Conservation (phyloP, 2,329 filamentous ascomycete species). For the Cladosporium cucumerinum region DNA sequence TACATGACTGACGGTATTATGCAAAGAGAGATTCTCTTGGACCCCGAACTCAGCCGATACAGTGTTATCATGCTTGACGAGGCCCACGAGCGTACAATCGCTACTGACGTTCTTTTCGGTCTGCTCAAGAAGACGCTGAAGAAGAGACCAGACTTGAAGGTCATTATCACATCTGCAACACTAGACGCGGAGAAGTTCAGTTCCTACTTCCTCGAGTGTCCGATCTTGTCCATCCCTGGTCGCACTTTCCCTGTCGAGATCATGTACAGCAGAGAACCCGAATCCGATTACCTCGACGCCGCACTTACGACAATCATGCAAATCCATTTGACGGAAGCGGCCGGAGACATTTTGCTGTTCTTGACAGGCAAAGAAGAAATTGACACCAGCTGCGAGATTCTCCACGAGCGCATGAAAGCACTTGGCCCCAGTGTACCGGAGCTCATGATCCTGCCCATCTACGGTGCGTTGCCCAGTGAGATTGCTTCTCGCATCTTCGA, state of each 20-base stretch:
- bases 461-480: slow-evolving; percentile 86
- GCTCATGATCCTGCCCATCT: slow-evolving; percentile 90
- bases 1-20: slow-evolving; percentile 99
- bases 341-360: slow-evolving; percentile 94
- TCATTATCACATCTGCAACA: slow-evolving; percentile 95
- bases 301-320: slow-evolving; percentile 97
- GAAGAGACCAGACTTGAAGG: slow-evolving; percentile 78
- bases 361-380: slow-evolving; percentile 98
- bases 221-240: slow-evolving; percentile 94
- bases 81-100: slow-evolving; percentile 93
- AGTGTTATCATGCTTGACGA: slow-evolving; percentile 98
- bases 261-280: slow-evolving; percentile 90
- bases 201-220: slow-evolving; percentile 90
- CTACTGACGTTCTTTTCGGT: slow-evolving; percentile 92
- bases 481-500: slow-evolving; percentile 95
- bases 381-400: slow-evolving; percentile 86
- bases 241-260: slow-evolving; percentile 94
- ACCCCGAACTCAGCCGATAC: slow-evolving; percentile 83
- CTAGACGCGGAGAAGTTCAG: slow-evolving; percentile 97
- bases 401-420: slow-evolving; percentile 95
- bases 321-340: slow-evolving; percentile 88
- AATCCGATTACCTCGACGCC: slow-evolving; percentile 91
- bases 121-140: slow-evolving; percentile 91
- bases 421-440: slow-evolving; percentile 87
- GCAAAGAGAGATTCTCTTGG: slow-evolving; percentile 88